A percentile compares a stretch with the other conserved stretches of the same genome.
These are phyloP conservation scores for Vanrija humicola DNA, from an alignment of 1,284 basidiomycete genomes.

Conservation along the genomic window DNA sequence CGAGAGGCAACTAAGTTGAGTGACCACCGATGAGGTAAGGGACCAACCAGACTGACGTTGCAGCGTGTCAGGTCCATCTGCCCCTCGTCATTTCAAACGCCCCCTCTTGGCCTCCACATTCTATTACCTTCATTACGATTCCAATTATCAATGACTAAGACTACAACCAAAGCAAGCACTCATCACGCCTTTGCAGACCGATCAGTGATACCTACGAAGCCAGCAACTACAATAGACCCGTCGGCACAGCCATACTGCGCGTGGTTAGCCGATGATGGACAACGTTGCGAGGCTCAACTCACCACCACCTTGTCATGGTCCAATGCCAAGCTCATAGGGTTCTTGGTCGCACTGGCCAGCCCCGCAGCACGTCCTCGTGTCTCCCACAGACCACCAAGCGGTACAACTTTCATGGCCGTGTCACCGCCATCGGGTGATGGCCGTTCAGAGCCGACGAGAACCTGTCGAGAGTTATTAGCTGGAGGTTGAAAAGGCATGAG, in stretches of 20 bases:
- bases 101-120: too few species aligned
- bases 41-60: too few species aligned
- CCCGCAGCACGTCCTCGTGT: constrained; percentile 14
- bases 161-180: background rate
- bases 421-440: background rate
- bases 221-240: constrained; percentile 33
- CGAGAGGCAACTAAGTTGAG: too few species aligned
- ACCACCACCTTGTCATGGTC: constrained; percentile 41
- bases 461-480: constrained; percentile 1
- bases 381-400: constrained; percentile 31
- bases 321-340: constrained; percentile 38
- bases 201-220: constrained; percentile 14
- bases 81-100: too few species aligned
- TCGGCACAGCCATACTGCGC: constrained; percentile 38
- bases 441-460: constrained; percentile 12
- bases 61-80: too few species aligned
- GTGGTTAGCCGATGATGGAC: background rate
- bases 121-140: background rate
- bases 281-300: constrained; percentile 3
- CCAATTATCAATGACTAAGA: background rate
- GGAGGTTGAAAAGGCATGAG: background rate
- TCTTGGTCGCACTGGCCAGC: constrained; percentile 30
- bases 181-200: background rate
- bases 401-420: constrained; percentile 20
- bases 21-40: too few species aligned